Percentiles rank a stretch among this genome's conserved stretches.
These are phyloP conservation scores for Ceratocystis papillata DNA, from an alignment of 2,329 filamentous ascomycete species.

Conservation along the genomic window DNA sequence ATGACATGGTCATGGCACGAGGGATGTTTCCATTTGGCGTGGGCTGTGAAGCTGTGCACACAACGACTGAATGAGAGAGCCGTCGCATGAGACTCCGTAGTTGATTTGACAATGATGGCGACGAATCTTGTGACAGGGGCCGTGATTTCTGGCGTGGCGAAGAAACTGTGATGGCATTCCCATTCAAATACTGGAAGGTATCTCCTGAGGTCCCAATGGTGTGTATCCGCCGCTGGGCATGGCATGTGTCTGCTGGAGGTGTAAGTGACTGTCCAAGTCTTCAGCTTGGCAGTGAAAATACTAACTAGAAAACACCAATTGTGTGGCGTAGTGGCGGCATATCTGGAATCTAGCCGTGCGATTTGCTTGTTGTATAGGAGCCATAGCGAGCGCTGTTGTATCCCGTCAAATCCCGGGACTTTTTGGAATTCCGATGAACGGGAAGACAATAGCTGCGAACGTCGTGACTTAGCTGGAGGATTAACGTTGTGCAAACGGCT, in stretches of 20 bases:
- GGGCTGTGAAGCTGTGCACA: slow-evolving; percentile 40
- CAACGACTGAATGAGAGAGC: slow-evolving; percentile 45
- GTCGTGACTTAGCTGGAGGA: slow-evolving; percentile 2
- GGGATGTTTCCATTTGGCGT: slow-evolving; percentile 27
- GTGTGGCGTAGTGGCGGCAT: background rate
- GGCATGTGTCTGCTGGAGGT: background rate
- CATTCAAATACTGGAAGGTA: background rate
- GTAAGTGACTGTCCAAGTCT: background rate
- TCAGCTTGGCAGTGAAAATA: background rate
- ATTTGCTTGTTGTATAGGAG: background rate
- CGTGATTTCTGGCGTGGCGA: background rate
- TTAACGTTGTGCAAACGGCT: slow-evolving; percentile 3
- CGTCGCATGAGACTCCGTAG: slow-evolving; percentile 45
- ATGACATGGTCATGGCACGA: slow-evolving; percentile 50
- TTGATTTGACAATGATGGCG: slow-evolving; percentile 34
- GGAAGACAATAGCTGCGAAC: background rate
- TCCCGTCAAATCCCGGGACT: background rate
- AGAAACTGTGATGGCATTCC: background rate
- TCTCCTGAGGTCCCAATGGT: too few species aligned
- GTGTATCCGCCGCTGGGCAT: background rate
- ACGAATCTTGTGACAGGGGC: background rate
- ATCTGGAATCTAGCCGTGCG: background rate
- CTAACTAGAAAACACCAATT: background rate
- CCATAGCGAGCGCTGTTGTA: background rate
- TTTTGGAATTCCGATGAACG: background rate